Conservation (phyloP, 805 yeast species). For the Dipodascus geniculatus region DNA sequence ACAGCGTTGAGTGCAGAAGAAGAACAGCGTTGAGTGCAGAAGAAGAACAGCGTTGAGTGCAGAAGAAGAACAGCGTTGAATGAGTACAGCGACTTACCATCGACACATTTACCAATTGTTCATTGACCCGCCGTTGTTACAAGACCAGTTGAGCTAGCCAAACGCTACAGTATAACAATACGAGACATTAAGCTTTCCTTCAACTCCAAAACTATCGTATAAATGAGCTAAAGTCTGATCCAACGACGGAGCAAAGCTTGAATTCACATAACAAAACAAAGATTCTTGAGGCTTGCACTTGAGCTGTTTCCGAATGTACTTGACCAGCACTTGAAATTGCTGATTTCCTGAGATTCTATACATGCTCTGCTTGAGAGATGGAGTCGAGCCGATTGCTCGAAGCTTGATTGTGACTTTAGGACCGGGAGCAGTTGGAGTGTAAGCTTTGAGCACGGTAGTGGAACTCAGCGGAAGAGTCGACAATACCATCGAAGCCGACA, state of each 20-base stretch:
- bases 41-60: too few species aligned
- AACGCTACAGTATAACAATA: conserved; percentile 20
- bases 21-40: too few species aligned
- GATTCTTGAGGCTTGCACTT: conserved; percentile 19
- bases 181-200: conserved; percentile 16
- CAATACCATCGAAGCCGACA: conserved; percentile 24
- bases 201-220: conserved; percentile 15
- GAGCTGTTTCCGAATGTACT: conserved; percentile 32
- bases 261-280: conserved; percentile 30
- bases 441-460: conserved; percentile 17
- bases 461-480: conserved; percentile 22
- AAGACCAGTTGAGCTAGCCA: too few species aligned
- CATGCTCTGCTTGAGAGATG: conserved; percentile 33
- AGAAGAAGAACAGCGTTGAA: too few species aligned
- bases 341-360: conserved; percentile 35
- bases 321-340: conserved; percentile 34
- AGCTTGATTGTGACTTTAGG: conserved; percentile 34
- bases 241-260: conserved; percentile 30
- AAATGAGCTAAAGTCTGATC: conserved; percentile 27
- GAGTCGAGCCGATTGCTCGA: conserved; percentile 44
- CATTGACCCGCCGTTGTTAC: too few species aligned
- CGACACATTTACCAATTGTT: too few species aligned
- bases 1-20: too few species aligned
- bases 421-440: conserved; percentile 10
- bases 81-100: too few species aligned